A percentile compares a stretch with the other conserved stretches of the same genome.
phyloP scores from a whole-genome alignment of 2,329 filamentous ascomycete species.

The Arthrobotrys entomopaga region DNA sequence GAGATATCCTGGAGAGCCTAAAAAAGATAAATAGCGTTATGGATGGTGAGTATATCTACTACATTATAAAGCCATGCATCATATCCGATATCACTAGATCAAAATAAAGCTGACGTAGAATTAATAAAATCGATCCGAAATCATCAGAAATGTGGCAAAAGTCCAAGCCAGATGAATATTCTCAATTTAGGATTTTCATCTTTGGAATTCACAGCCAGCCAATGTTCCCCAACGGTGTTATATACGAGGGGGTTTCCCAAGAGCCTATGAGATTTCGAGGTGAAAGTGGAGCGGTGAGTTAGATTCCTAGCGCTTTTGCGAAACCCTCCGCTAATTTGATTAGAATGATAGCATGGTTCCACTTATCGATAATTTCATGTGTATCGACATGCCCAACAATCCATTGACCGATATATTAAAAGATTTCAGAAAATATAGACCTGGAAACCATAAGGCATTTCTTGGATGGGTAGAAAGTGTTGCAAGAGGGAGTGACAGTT shows the following conservation, averaged over 20 bases:
- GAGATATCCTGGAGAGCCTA: constrained; percentile 66
- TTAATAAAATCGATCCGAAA: too few species aligned
- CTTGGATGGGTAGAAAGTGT: constrained; percentile 72
- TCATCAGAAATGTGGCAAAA: constrained; percentile 82
- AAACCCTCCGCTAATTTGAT: constrained; percentile 1
- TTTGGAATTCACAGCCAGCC: constrained; percentile 92
- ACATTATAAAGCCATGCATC: neutral
- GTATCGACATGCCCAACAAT: constrained; percentile 82
- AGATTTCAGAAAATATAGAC: constrained; percentile 89
- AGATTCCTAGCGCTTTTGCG: neutral
- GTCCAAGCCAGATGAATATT: constrained; percentile 84
- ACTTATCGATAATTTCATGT: constrained; percentile 83
- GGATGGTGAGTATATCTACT: constrained; percentile 65
- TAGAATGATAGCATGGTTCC: constrained; percentile 91
- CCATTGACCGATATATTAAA: constrained; percentile 84
- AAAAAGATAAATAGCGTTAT: constrained; percentile 69
- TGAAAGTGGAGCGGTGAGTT: constrained; percentile 76
- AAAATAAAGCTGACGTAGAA: too few species aligned
- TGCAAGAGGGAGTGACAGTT: constrained; percentile 36
- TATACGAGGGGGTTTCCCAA: constrained; percentile 85
- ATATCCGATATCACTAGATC: neutral
- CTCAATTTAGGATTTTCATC: constrained; percentile 93
- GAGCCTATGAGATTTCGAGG: constrained; percentile 84
- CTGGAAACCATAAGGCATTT: constrained; percentile 87
- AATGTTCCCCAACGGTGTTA: constrained; percentile 92